Evolutionary conservation across 2,329 filamentous ascomycete species (phyloP).

Genomic region (Claviceps quebecensis): DNA sequence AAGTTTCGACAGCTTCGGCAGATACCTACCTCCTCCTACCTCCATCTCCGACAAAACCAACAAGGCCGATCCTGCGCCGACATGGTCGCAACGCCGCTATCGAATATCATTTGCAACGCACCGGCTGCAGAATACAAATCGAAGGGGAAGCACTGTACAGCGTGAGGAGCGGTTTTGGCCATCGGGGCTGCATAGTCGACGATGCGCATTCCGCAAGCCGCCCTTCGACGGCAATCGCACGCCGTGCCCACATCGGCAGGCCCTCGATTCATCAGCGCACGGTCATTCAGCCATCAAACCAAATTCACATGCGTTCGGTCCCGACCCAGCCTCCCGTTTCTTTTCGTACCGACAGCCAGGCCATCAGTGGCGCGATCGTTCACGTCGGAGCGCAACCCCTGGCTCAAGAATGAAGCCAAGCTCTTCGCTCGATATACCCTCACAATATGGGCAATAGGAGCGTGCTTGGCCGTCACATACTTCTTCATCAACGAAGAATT

Average conservation of each 20-base stretch:
- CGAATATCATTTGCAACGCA: not conserved
- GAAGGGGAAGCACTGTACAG: not conserved
- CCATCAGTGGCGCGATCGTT: constrained; percentile 53
- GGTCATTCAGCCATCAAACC: constrained; percentile 15
- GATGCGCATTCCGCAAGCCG: constrained; percentile 27
- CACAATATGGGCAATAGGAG: constrained; percentile 50
- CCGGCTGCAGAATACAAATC: not conserved
- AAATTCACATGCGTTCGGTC: constrained; percentile 17
- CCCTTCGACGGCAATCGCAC: constrained; percentile 13
- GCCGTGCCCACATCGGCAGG: constrained; percentile 5
- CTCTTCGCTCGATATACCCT: constrained; percentile 53
- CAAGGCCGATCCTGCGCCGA: not conserved
- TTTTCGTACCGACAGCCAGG: constrained; percentile 32
- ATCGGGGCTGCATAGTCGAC: constrained; percentile 4
- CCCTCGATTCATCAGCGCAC: constrained; percentile 11
- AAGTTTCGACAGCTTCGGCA: not conserved
- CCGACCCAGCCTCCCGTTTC: constrained; percentile 31
- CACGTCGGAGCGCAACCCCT: constrained; percentile 62
- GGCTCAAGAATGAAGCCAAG: constrained; percentile 56
- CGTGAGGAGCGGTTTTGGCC: not conserved
- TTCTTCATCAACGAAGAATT: constrained; percentile 59
- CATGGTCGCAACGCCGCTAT: not conserved
- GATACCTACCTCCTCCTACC: not conserved
- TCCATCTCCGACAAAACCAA: not conserved
- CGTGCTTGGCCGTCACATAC: constrained; percentile 45